Percentiles rank a stretch among this genome's conserved stretches.
Conservation (phyloP, 192 early-diverging fungal species). For the Backusella circina region DNA sequence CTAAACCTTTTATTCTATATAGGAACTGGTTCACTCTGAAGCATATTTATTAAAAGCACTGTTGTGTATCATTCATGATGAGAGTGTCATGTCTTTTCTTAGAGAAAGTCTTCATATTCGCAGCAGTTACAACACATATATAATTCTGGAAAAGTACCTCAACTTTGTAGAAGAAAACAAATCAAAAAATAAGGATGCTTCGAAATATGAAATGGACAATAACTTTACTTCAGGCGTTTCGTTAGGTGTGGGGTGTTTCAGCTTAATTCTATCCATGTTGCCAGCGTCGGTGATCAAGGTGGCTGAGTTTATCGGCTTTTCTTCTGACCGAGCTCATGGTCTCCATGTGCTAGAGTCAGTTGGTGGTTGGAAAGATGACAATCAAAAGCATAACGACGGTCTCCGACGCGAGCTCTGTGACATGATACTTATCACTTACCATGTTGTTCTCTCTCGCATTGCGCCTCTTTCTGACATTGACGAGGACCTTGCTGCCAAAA, state of each 20-base stretch:
- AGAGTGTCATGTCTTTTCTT: constrained; percentile 74
- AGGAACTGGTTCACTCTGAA: constrained; percentile 81
- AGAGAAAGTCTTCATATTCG: constrained; percentile 80
- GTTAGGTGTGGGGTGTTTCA: constrained; percentile 78
- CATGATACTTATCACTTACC: constrained; percentile 69
- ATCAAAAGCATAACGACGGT: constrained; percentile 38
- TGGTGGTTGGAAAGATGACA: constrained; percentile 57
- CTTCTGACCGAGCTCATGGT: constrained; percentile 72
- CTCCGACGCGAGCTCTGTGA: constrained; percentile 78
- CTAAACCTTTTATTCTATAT: not conserved
- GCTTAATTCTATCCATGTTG: constrained; percentile 76
- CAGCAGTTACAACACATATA: constrained; percentile 65
- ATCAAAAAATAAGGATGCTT: constrained; percentile 38
- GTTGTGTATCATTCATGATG: constrained; percentile 71
- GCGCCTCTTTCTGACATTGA: constrained; percentile 72
- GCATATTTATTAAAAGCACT: constrained; percentile 69
- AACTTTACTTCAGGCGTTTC: constrained; percentile 80
- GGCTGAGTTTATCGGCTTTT: constrained; percentile 84
- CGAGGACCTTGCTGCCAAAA: constrained; percentile 53
- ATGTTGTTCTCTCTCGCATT: constrained; percentile 68
- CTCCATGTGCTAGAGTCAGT: constrained; percentile 67
- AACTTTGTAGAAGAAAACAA: constrained; percentile 47
- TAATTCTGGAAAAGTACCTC: constrained; percentile 50
- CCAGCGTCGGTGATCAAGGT: constrained; percentile 71
- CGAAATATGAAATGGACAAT: constrained; percentile 60